Conservation (phyloP, 148 eudicot species). For the Nepenthes gracilis region DNA sequence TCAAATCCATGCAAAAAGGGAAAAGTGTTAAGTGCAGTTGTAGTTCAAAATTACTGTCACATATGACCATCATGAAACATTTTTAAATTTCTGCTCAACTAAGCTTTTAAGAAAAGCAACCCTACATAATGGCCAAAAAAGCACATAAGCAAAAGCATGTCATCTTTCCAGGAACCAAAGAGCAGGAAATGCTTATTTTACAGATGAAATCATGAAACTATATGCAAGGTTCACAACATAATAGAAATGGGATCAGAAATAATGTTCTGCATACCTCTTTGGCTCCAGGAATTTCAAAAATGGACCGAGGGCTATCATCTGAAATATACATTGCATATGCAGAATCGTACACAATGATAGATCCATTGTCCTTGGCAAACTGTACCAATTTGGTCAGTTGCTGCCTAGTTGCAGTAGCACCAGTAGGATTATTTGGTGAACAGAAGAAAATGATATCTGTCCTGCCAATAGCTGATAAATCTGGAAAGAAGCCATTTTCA, state of each 20-base stretch:
- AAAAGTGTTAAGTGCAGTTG: too few species aligned
- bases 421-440: constrained; percentile 98
- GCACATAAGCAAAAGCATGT: not conserved
- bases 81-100: too few species aligned
- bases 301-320: constrained; percentile 74
- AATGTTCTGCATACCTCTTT: constrained; percentile 50
- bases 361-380: constrained; percentile 85
- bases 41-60: too few species aligned
- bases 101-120: too few species aligned
- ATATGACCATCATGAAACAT: too few species aligned
- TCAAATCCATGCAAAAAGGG: too few species aligned
- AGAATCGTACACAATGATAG: constrained; percentile 86
- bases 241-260: not conserved
- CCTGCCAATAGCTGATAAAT: constrained; percentile 54
- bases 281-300: constrained; percentile 91
- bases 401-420: constrained; percentile 83
- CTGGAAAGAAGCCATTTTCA: constrained; percentile 89
- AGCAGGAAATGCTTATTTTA: too few species aligned
- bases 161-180: not conserved
- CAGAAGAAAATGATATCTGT: constrained; percentile 88
- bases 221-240: not conserved
- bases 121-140: too few species aligned
- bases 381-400: constrained; percentile 64
- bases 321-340: constrained; percentile 90
- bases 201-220: too few species aligned